These are phyloP conservation scores for Coniochaeta hoffmannii DNA, from an alignment of 2,329 filamentous ascomycete genomes.

Conservation along the genomic window DNA sequence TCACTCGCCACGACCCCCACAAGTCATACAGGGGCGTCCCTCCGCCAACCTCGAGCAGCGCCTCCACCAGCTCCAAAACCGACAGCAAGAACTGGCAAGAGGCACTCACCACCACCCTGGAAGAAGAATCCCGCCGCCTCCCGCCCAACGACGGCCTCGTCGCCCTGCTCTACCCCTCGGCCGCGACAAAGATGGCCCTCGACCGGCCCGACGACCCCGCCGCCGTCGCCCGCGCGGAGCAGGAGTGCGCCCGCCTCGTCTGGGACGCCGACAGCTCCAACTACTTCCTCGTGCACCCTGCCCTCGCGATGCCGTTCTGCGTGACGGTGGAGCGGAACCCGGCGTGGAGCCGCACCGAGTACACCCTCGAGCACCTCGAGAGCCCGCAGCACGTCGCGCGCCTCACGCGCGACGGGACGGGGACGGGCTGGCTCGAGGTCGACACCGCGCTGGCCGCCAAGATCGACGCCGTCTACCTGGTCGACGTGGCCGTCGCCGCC, in stretches of 20 bases:
- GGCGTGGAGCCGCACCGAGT: slow-evolving; percentile 54
- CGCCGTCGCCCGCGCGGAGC: slow-evolving; percentile 55
- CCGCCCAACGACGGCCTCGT: slow-evolving; percentile 56
- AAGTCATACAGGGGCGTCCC: slow-evolving; percentile 44
- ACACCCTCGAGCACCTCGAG: slow-evolving; percentile 58
- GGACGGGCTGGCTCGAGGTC: slow-evolving; percentile 52
- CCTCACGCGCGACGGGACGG: slow-evolving; percentile 52
- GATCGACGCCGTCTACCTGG: slow-evolving; percentile 53
- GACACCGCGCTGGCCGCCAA: slow-evolving; percentile 53
- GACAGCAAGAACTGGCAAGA: slow-evolving; percentile 48
- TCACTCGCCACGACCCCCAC: slow-evolving; percentile 52
- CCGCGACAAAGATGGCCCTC: slow-evolving; percentile 55
- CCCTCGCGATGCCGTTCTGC: slow-evolving; percentile 56
- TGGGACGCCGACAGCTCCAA: slow-evolving; percentile 56
- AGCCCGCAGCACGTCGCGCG: slow-evolving; percentile 52
- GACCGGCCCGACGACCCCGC: slow-evolving; percentile 52
- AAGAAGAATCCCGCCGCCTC: slow-evolving; percentile 44
- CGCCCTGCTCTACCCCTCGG: slow-evolving; percentile 60
- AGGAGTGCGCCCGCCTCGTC: slow-evolving; percentile 63
- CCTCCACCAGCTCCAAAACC: slow-evolving; percentile 25
- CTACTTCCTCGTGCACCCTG: slow-evolving; percentile 57
- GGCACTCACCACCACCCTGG: slow-evolving; percentile 49
- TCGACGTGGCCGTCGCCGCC: slow-evolving; percentile 55
- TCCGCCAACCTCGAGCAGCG: slow-evolving; percentile 20
- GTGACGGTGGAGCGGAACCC: slow-evolving; percentile 50